These are phyloP conservation scores for Eucalyptus melliodora DNA, from an alignment of 345 rosid genomes.

Conservation along the genomic window DNA sequence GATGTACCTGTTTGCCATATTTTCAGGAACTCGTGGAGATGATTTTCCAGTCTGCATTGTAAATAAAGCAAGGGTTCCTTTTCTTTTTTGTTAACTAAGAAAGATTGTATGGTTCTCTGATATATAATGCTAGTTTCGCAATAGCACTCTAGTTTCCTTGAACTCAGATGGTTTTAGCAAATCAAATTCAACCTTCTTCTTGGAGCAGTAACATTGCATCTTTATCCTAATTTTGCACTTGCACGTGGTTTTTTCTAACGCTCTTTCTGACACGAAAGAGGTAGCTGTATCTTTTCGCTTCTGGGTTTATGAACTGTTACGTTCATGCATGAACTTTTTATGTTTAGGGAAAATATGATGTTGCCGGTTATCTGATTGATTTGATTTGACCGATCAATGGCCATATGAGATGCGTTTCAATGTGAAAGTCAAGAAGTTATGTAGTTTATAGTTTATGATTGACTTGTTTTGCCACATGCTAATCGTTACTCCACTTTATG, in stretches of 20 bases:
- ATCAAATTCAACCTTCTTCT: neutral
- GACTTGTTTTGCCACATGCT: neutral
- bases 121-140: neutral
- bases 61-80: neutral
- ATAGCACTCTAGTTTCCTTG: neutral
- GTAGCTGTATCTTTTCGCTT: neutral
- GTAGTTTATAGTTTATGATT: neutral
- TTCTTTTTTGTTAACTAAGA: neutral
- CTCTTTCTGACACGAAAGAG: neutral
- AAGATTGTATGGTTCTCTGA: neutral
- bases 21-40: slow-evolving; percentile 94
- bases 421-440: neutral
- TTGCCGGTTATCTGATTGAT: neutral
- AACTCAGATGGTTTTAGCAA: neutral
- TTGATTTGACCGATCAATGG: neutral
- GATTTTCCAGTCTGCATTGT: slow-evolving; percentile 72
- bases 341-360: neutral
- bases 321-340: neutral
- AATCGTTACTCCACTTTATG: neutral
- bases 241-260: neutral
- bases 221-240: neutral
- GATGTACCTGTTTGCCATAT: neutral
- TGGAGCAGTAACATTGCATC: neutral
- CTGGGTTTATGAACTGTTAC: neutral
- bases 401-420: neutral